Evolutionary conservation across 1,284 basidiomycete species (phyloP).

Genomic region (Apiotrichum mycotoxinovorans): DNA sequence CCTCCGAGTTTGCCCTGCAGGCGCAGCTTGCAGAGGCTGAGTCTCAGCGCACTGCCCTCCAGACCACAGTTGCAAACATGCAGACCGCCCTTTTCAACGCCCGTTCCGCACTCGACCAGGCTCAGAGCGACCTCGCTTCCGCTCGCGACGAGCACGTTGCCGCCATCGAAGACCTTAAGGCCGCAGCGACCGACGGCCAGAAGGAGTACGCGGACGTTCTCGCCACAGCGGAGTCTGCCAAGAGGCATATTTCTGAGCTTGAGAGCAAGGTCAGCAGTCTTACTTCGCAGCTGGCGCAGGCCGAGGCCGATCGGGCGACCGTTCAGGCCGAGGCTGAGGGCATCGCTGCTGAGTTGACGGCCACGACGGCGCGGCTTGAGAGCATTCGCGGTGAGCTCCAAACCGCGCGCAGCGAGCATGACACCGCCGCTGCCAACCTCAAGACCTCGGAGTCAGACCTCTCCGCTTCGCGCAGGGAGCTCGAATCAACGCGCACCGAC

Average conservation of each 20-base stretch:
- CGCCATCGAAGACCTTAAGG: constrained; percentile 1
- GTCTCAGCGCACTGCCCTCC: neutral
- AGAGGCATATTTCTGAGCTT: constrained; percentile 62
- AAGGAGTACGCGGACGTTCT: neutral
- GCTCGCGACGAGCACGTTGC: neutral
- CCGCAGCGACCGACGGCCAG: neutral
- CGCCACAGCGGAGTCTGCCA: neutral
- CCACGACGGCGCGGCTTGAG: neutral
- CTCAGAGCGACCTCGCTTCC: neutral
- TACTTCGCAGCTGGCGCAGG: neutral
- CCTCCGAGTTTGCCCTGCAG: neutral
- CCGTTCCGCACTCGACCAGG: neutral
- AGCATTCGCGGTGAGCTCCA: neutral
- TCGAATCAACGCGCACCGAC: neutral
- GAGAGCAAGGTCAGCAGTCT: constrained; percentile 70
- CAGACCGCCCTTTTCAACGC: constrained; percentile 1
- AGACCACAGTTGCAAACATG: neutral
- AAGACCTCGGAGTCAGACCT: neutral
- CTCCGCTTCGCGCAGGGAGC: neutral
- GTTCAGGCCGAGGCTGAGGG: neutral
- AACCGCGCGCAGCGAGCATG: neutral
- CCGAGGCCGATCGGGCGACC: neutral
- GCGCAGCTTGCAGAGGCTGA: neutral
- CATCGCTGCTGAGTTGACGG: neutral
- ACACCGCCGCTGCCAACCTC: neutral